These are phyloP conservation scores for Podospora conica DNA, from an alignment of 495 filamentous ascomycete genomes.

Conservation along the genomic window DNA sequence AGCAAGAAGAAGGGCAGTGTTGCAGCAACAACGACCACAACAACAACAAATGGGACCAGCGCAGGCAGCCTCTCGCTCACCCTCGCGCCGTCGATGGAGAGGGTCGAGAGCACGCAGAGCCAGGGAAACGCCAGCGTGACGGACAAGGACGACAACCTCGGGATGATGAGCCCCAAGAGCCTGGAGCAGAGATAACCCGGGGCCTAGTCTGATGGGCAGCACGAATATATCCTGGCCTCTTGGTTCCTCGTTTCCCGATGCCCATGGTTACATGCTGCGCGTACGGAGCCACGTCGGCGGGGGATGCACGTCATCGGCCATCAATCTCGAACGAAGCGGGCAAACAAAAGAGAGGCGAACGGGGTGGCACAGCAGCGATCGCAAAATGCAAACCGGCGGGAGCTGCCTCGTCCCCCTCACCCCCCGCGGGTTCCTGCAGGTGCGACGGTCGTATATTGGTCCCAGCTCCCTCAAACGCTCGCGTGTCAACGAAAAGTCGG, in stretches of 20 bases:
- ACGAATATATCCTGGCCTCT: background rate
- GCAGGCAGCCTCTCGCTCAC: conserved; percentile 5
- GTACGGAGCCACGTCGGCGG: background rate
- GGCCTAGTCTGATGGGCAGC: background rate
- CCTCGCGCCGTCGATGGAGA: conserved; percentile 38
- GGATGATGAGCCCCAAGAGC: conserved; percentile 65
- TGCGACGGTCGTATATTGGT: background rate
- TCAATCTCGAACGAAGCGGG: background rate
- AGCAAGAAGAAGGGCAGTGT: conserved; percentile 34
- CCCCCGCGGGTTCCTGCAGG: background rate
- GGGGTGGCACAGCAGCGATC: background rate
- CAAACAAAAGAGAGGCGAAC: background rate
- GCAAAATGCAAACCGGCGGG: background rate
- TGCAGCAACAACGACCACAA: too few relatives aligned
- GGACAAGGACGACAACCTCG: conserved; percentile 49
- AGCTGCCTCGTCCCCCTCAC: background rate
- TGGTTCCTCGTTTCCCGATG: background rate
- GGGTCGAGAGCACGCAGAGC: conserved; percentile 45
- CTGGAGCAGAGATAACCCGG: conserved; percentile 37
- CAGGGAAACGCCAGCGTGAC: conserved; percentile 47
- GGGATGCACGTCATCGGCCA: background rate
- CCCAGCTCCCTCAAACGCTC: background rate
- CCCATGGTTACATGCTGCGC: background rate
- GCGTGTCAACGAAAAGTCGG: background rate
- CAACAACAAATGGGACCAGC: conserved; percentile 31